A percentile compares a stretch with the other conserved stretches of the same genome.
These are phyloP conservation scores for Hypoxylon sp. DNA, from an alignment of 2,329 filamentous ascomycete genomes.

Conservation along the genomic window DNA sequence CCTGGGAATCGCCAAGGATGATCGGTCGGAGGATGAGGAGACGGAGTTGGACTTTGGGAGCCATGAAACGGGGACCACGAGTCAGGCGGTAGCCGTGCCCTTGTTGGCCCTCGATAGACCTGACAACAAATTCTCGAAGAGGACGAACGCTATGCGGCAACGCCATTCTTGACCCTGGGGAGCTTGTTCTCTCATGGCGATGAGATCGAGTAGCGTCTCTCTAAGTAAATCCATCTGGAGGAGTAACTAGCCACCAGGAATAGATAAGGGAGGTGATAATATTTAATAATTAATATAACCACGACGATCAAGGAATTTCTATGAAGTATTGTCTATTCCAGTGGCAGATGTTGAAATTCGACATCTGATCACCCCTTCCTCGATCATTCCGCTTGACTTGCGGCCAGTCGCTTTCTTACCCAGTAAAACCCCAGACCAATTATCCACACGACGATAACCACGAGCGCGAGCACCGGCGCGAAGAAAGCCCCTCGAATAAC, in stretches of 20 bases:
- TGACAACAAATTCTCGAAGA: neutral
- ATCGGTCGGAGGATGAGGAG: constrained; percentile 68
- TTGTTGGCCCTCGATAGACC: neutral
- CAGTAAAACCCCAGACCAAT: constrained; percentile 62
- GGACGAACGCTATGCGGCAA: neutral
- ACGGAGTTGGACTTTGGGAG: neutral
- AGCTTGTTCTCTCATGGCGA: neutral
- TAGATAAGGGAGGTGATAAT: neutral
- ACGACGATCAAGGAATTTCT: neutral
- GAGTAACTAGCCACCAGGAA: neutral
- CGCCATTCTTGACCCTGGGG: neutral
- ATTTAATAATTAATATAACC: constrained; percentile 1
- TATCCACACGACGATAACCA: constrained; percentile 65
- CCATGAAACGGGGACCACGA: neutral
- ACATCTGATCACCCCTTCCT: neutral
- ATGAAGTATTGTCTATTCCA: neutral
- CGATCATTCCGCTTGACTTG: constrained; percentile 17
- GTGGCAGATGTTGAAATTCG: neutral
- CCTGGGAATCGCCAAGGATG: constrained; percentile 64
- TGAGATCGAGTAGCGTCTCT: no score
- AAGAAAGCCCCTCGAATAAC: constrained; percentile 70
- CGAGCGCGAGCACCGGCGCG: constrained; percentile 65
- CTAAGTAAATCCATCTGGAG: no score
- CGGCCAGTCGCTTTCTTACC: constrained; percentile 35
- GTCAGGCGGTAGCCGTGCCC: neutral